A percentile compares a stretch with the other conserved stretches of the same genome.
These are phyloP conservation scores for Avicennia marina DNA, from an alignment of 257 asterid genomes.

Conservation along the genomic window DNA sequence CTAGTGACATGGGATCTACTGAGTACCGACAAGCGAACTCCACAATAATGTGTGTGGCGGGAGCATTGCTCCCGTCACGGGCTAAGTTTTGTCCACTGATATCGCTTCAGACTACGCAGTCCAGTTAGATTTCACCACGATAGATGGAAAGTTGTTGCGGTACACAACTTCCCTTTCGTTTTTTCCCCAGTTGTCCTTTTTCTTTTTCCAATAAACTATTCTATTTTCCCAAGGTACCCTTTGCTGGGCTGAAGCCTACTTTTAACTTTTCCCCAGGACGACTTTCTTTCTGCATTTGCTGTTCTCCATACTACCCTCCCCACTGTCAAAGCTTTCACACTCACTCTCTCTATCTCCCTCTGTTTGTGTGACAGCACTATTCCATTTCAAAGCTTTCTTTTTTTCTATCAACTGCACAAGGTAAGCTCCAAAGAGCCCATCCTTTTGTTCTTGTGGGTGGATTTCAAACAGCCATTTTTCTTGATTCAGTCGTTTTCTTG, in stretches of 20 bases:
- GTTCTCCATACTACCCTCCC: slow-evolving; percentile 17
- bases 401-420: slow-evolving; percentile 33
- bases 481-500: slow-evolving; percentile 25
- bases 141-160: neutral
- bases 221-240: too few relatives aligned
- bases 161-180: slow-evolving; percentile 24
- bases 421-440: slow-evolving; percentile 29
- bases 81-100: too few relatives aligned
- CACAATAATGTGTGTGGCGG: too few relatives aligned
- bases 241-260: slow-evolving; percentile 45
- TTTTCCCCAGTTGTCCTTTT: slow-evolving; percentile 16
- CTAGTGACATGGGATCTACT: too few relatives aligned
- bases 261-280: slow-evolving; percentile 52
- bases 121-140: too few relatives aligned
- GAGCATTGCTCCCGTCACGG: too few relatives aligned
- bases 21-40: too few relatives aligned
- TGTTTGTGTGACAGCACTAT: neutral
- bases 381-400: slow-evolving; percentile 13
- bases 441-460: slow-evolving; percentile 11
- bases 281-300: slow-evolving; percentile 24
- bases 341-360: slow-evolving; percentile 1
- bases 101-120: too few relatives aligned
- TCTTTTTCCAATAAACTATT: slow-evolving; percentile 20
- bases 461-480: slow-evolving; percentile 24
- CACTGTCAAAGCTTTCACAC: slow-evolving; percentile 43